A percentile compares a stretch with the other conserved stretches of the same genome.
These are phyloP conservation scores for Phytophthora tubulina DNA, from an alignment of 352 stramenopile genomes.

Conservation along the genomic window DNA sequence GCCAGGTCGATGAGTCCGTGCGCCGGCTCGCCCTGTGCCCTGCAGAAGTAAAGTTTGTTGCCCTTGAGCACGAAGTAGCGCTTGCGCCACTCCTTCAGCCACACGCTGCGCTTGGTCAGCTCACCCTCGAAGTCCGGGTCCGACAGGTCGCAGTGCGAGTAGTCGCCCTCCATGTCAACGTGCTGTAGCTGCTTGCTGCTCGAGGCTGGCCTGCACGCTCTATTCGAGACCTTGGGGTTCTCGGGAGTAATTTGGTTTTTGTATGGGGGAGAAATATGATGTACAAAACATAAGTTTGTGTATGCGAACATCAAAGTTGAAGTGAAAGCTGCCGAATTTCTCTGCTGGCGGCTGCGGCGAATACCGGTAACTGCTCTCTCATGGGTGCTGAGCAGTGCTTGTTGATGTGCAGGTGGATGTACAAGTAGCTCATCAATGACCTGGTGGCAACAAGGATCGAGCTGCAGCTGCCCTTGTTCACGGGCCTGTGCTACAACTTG, in stretches of 20 bases:
- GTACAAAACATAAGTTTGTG: neutral
- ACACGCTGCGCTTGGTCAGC: constrained; percentile 92
- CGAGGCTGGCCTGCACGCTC: neutral
- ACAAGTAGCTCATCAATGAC: no score
- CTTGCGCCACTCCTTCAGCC: constrained; percentile 92
- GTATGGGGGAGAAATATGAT: neutral
- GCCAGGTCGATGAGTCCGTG: constrained; percentile 92
- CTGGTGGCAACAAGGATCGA: no score
- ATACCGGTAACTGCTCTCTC: no score
- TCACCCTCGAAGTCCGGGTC: constrained; percentile 89
- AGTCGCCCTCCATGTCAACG: constrained; percentile 73
- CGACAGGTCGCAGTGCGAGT: constrained; percentile 79
- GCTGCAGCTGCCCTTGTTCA: no score
- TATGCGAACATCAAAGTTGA: neutral
- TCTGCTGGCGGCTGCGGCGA: no score
- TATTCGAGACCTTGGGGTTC: neutral
- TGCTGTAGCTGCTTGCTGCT: neutral
- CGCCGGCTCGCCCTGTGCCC: constrained; percentile 72
- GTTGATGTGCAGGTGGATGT: no score
- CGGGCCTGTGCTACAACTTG: no score
- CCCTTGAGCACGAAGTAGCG: constrained; percentile 93
- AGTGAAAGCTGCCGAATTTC: neutral
- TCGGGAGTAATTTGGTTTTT: neutral
- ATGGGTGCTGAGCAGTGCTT: no score
- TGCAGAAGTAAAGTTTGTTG: constrained; percentile 93